Evolutionary conservation across 192 early-diverging fungal species (phyloP), one percentile per base, ranked within the genome.

Genomic region (Coemansia sp.): DNA sequence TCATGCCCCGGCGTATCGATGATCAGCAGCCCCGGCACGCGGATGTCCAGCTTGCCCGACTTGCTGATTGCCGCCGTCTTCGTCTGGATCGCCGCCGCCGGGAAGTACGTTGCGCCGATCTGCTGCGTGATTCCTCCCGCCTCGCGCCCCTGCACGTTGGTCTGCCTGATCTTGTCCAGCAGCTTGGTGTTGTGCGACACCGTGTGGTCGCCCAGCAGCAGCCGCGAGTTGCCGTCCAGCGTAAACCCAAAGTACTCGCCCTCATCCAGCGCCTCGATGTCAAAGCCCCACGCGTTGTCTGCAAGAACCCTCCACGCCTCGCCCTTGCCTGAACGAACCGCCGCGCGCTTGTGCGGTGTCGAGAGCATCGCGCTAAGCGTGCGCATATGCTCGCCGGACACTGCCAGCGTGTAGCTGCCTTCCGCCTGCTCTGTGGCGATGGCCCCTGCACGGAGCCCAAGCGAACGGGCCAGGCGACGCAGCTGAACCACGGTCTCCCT

Each of bases 71-170:
- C 82, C 0, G 87, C 87, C 28, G 96, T 97, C 84, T 99, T 99
- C 64, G 87, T 82, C 73, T 86, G 85, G 64, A 99, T 95, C 28
- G 93, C 92, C 33, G 92, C 90, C 56, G 92, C 85, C n/a, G 96
- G 97, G 88, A 99, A 97, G 82, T 92, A 99, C 27, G 96, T 97
- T 15, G 97, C 97, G 79, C 97, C 97, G 62, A 99, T 99, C 72
- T 99, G 97, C 79, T 99, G 97, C 11, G 97, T 99, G 74, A 99
- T 99, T 79, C 97, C 97, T 68, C 97, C 97, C 33, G 97, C 97
- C 87, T 99, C 97, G 58, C 95, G 95, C 59, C 91, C 97, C 81
- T 98, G 96, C 17, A 99, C 97, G 82, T 97, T 97, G 28, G 97
- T 99, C 75, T 98, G 95, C 48, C 97, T 88, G 79, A 99, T 95